These are phyloP conservation scores for Pseudevernia furfuracea DNA, from an alignment of 495 filamentous ascomycete species.

Conservation along the genomic window DNA sequence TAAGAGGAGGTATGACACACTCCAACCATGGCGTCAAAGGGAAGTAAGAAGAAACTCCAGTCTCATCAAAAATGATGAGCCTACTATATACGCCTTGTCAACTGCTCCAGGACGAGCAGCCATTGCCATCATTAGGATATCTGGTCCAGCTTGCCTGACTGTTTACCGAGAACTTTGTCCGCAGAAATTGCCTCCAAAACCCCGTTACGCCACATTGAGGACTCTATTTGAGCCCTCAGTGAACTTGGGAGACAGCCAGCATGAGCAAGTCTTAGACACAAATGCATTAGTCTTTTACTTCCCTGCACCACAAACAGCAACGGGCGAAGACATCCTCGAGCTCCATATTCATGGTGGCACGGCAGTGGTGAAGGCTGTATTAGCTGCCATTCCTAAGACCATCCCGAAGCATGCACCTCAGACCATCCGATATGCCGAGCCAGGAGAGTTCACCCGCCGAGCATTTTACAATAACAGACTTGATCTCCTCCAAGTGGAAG, in stretches of 20 bases:
- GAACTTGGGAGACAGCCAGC: slow-evolving; percentile 19
- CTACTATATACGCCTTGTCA: slow-evolving; percentile 87
- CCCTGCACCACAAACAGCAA: slow-evolving; percentile 72
- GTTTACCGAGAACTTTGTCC: slow-evolving; percentile 77
- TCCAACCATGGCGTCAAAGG: not conserved
- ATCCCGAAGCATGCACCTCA: slow-evolving; percentile 20
- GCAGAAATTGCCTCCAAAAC: slow-evolving; percentile 50
- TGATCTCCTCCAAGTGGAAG: slow-evolving; percentile 88
- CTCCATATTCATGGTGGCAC: slow-evolving; percentile 90
- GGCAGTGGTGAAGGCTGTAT: slow-evolving; percentile 77
- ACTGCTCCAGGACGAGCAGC: slow-evolving; percentile 80
- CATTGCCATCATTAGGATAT: slow-evolving; percentile 85
- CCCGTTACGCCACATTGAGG: slow-evolving; percentile 69
- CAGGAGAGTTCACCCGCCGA: slow-evolving; percentile 90
- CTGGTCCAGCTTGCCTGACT: slow-evolving; percentile 65
- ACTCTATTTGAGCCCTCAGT: slow-evolving; percentile 60
- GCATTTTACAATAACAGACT: slow-evolving; percentile 84
- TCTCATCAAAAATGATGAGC: slow-evolving; percentile 10
- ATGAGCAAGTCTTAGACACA: slow-evolving; percentile 60
- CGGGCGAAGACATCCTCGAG: slow-evolving; percentile 88
- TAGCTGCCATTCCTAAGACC: slow-evolving; percentile 59
- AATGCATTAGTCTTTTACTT: slow-evolving; percentile 83
- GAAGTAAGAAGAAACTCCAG: not conserved
- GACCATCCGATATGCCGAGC: slow-evolving; percentile 79
- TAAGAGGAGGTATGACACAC: not conserved